Percentiles rank a stretch among this genome's conserved stretches.
phyloP scores from a whole-genome alignment of 805 yeast genomes.

The Lipomyces yamanashiensis region DNA sequence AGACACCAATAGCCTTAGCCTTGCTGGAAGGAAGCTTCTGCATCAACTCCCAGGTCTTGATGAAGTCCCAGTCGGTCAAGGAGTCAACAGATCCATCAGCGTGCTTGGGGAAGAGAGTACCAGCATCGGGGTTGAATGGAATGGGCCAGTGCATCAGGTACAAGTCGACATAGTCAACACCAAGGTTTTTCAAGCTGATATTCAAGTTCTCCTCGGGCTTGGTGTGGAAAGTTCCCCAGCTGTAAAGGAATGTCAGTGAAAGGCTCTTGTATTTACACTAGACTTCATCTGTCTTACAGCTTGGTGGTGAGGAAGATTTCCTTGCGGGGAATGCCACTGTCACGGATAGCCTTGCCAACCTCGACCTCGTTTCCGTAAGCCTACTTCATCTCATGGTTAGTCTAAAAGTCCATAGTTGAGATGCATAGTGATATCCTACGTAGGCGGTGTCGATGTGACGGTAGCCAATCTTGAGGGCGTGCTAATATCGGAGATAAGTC shows the following conservation, averaged over 20 bases:
- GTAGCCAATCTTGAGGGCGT: slow-evolving; percentile 63
- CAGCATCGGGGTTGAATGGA: slow-evolving; percentile 51
- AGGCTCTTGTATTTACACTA: background rate
- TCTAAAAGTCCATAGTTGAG: background rate
- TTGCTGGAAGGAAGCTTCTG: slow-evolving; percentile 61
- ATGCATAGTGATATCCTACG: slow-evolving; percentile 36
- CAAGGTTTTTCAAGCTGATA: slow-evolving; percentile 63
- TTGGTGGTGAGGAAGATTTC: slow-evolving; percentile 53
- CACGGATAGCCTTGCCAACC: slow-evolving; percentile 55
- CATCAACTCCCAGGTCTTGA: slow-evolving; percentile 67
- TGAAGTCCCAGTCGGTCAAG: slow-evolving; percentile 45
- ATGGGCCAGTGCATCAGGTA: slow-evolving; percentile 86
- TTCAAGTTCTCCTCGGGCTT: slow-evolving; percentile 59
- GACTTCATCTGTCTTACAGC: slow-evolving; percentile 38
- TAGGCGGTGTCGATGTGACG: slow-evolving; percentile 80
- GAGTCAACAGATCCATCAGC: slow-evolving; percentile 50
- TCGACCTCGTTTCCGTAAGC: slow-evolving; percentile 66
- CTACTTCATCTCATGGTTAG: background rate
- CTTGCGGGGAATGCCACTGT: slow-evolving; percentile 56
- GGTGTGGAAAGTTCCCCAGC: slow-evolving; percentile 45
- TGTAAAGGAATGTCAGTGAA: background rate
- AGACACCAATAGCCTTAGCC: slow-evolving; percentile 74
- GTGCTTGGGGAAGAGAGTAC: slow-evolving; percentile 48
- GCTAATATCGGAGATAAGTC: background rate
- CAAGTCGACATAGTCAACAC: slow-evolving; percentile 76